Evolutionary conservation across 2,329 filamentous ascomycete genomes (phyloP), one percentile per base, ranked within the genome.

Genomic region (Ophiostoma sp.): DNA sequence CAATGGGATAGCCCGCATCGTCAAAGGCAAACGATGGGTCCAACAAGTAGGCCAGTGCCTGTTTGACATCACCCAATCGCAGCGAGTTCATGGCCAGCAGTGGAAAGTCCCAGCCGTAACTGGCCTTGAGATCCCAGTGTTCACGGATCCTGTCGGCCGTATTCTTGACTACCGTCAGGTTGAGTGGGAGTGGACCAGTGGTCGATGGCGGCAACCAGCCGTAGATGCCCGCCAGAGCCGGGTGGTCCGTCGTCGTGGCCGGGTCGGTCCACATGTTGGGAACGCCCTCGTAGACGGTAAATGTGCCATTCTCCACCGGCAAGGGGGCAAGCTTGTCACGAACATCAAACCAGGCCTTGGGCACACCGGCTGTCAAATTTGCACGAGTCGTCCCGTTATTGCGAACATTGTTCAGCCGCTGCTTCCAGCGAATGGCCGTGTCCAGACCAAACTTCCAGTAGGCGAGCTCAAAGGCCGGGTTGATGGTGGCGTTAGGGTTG

Each of bases 391-490:
- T 61, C 8, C 57, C 28, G 17, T 25, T 31, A 11, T 8, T 31
- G 22, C 3, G 15, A 19, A 48, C 12, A 6, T 39, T 39, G 5
- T 80, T 80, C 66, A 86, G 85, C 3, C 87, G 82, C 64, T 79
- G 73, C 77, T 86, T 87, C 88, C 88, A 90, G 11, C 79, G 76
- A 2, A 82, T 80, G 3, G 88, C 88, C 1, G 89, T 78, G 31
- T 86, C 83, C 19, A 90, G 82, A 1, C 88, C 88, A 74, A 90
- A 90, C 19, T 86, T 83, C 88, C 88, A 90, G 79, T 90, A 90
- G 7, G 88, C 85, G 6, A 87, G 80, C 80, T 90, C 88, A 72
- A 90, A 90, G 0, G 87, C 85, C 22, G 88, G 87, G 76, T 90
- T 90, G 2, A 86, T 78, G 0, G 88, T 90, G 1, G 77, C 79